These are phyloP conservation scores for Orbilia javanica DNA, from an alignment of 2,329 filamentous ascomycete species.

Conservation along the genomic window DNA sequence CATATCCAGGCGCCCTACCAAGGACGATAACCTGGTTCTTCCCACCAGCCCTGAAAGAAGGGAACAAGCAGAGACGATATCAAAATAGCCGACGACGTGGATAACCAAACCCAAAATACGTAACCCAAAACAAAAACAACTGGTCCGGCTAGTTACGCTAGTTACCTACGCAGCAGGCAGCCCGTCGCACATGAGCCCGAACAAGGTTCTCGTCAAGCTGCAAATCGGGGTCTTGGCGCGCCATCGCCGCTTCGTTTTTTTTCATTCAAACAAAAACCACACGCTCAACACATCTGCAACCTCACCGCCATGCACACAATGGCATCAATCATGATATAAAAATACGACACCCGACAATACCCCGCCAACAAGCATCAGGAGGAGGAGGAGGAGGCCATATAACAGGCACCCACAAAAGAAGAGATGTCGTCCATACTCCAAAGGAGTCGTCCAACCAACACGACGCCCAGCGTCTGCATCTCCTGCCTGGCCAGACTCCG, in stretches of 20 bases:
- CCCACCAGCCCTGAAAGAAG: not conserved
- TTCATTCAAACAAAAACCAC: constrained; percentile 24
- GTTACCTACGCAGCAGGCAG: no score
- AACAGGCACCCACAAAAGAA: no score
- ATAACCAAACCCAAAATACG: no score
- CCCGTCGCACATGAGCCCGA: not conserved
- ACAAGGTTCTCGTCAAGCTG: not conserved
- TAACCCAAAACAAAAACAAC: not conserved
- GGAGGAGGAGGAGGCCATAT: no score
- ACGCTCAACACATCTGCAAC: constrained; percentile 51
- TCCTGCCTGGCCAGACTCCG: constrained; percentile 48
- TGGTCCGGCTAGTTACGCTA: no score
- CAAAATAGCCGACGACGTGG: constrained; percentile 47
- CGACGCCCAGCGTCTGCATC: constrained; percentile 28
- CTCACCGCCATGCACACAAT: not conserved
- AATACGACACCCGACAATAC: no score
- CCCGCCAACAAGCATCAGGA: no score
- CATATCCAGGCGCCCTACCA: not conserved
- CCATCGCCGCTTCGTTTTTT: constrained; percentile 5
- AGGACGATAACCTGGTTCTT: not conserved
- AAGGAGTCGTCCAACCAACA: constrained; percentile 46
- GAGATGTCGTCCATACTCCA: constrained; percentile 33
- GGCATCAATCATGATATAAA: not conserved
- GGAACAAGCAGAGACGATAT: not conserved
- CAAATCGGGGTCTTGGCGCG: constrained; percentile 30